Conservation (phyloP, 164 flowering plant genomes). For the Nelumbo lutea region DNA sequence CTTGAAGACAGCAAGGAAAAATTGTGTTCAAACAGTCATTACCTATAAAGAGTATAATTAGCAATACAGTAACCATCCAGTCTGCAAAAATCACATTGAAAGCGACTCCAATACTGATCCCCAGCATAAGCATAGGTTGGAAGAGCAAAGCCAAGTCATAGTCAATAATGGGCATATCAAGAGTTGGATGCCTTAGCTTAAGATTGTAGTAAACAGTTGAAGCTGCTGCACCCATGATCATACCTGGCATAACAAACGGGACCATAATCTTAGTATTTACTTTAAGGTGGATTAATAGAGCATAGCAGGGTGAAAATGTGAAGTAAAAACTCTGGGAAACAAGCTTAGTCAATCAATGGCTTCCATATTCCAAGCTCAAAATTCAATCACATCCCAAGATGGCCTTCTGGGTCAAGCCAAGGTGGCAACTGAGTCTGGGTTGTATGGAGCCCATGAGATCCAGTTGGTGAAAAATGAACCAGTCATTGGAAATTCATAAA, state of each 20-base stretch:
- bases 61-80: conserved; percentile 97
- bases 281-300: neutral
- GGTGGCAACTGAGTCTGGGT: neutral
- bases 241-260: conserved; percentile 47
- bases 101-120: conserved; percentile 93
- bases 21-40: conserved; percentile 13
- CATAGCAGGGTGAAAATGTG: neutral
- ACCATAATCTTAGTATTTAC: conserved; percentile 3
- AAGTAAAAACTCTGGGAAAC: neutral
- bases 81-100: conserved; percentile 95
- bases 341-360: neutral
- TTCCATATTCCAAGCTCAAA: neutral
- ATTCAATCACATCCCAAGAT: neutral
- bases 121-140: conserved; percentile 99
- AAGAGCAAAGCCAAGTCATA: conserved; percentile 92
- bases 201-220: conserved; percentile 95
- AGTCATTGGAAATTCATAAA: neutral
- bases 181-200: conserved; percentile 87
- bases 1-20: neutral
- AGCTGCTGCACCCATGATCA: conserved; percentile 98
- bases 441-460: neutral
- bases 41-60: conserved; percentile 90
- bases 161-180: conserved; percentile 90
- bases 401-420: neutral
- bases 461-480: neutral